These are phyloP conservation scores for Secale cereale DNA, from an alignment of 176 grass and related monocot genomes.

Conservation along the genomic window DNA sequence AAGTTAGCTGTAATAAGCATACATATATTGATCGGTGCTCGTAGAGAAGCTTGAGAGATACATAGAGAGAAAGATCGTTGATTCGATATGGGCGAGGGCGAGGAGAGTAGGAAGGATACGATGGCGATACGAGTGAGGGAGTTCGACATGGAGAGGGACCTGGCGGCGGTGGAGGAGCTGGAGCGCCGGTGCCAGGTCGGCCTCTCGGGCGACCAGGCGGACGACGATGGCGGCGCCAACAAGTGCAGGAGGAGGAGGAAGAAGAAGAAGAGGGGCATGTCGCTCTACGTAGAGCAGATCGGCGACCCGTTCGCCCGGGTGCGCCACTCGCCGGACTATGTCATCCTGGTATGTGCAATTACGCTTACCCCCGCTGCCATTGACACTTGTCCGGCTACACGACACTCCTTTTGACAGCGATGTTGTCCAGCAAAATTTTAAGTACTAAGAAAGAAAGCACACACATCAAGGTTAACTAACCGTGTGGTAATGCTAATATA, in stretches of 20 bases:
- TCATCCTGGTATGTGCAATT: slow-evolving; percentile 52
- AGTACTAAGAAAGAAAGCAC: not conserved
- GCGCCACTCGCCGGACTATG: slow-evolving; percentile 54
- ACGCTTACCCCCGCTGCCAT: not conserved
- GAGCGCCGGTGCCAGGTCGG: slow-evolving; percentile 61
- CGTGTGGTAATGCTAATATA: not conserved
- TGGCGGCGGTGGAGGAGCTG: slow-evolving; percentile 50
- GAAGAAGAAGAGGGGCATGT: slow-evolving; percentile 37
- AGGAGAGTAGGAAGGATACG: slow-evolving; percentile 10
- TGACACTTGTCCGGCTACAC: slow-evolving; percentile 5
- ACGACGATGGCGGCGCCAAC: not conserved
- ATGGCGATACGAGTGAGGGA: slow-evolving; percentile 49
- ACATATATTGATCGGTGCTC: not conserved
- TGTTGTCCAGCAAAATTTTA: not conserved
- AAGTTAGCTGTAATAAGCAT: not conserved
- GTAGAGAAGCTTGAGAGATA: not conserved
- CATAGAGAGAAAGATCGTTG: not conserved
- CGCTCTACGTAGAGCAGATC: slow-evolving; percentile 56
- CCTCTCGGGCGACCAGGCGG: slow-evolving; percentile 25
- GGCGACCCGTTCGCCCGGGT: slow-evolving; percentile 63
- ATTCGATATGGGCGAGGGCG: not conserved
- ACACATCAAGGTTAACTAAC: not conserved
- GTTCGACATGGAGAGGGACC: slow-evolving; percentile 59
- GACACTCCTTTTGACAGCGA: not conserved
- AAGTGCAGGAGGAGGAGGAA: slow-evolving; percentile 20